Evolutionary conservation across 768 basidiomycete genomes (phyloP), one percentile per base, ranked within the genome.

Genomic region (Trametopsis cervina): DNA sequence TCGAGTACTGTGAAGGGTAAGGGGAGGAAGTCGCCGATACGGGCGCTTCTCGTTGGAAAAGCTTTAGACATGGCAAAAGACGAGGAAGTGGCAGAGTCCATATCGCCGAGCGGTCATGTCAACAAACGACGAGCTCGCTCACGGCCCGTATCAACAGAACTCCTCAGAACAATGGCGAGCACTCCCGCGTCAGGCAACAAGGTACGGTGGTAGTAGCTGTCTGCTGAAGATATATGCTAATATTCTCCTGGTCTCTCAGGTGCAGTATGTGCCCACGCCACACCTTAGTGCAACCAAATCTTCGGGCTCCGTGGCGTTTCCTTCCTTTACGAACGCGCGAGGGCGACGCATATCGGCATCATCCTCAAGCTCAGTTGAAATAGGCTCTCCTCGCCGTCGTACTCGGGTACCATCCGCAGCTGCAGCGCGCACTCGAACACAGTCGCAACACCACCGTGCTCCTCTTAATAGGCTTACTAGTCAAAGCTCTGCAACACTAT

Each of bases 71-170:
- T 43, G 21, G 46, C 22, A 26, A 55, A 57, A 29, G 54, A 60
- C 22, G 61, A 60, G 7, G 61, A 63, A 42, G 61, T 63, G 2
- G 58, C 53, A 12, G 61, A 60, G 50, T 57, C 59, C 1, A 71
- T 88, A 49, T 89, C 85, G 0, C 86, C 86, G 2, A 84, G 83
- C 11, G 86, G 85, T 0, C 86, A 87, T 63, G 69, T 89, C 47
- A 75, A 72, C 33, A 89, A 89, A 63, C 74, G 85, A 47, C 78
- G 86, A 10, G 86, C 85, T 1, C 78, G 83, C 10, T 79, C 83
- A 22, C 72, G 85, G 44, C 86, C 85, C 2, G 70, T 87, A 12
- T 88, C 86, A 17, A 63, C 75, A 22, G 83, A 85, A 59, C 65
- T 86, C 40, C 69, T 79, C 15, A 75, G 81, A 61, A 74, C 73